Percentiles rank a stretch among this genome's conserved stretches.
These are phyloP conservation scores for Candida tetrigidarum DNA, from an alignment of 1,139 yeast genomes.

Conservation along the genomic window DNA sequence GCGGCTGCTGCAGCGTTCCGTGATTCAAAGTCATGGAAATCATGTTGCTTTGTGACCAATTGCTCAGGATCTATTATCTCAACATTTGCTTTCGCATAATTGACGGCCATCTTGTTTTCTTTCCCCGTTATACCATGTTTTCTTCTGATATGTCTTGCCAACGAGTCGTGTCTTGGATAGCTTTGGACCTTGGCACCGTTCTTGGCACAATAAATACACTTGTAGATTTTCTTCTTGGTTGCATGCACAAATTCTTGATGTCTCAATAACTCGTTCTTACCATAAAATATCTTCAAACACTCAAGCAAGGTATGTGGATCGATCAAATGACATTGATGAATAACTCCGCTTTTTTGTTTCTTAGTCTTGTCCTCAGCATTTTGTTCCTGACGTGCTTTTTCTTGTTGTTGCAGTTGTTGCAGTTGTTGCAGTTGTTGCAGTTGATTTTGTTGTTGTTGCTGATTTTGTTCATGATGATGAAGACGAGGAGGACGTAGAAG, in stretches of 20 bases:
- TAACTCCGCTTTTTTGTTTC: slow-evolving; percentile 32
- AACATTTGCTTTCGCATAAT: slow-evolving; percentile 50
- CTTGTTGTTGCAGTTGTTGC: slow-evolving; percentile 1
- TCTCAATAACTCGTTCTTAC: slow-evolving; percentile 47
- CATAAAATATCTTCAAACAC: slow-evolving; percentile 49
- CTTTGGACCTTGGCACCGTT: slow-evolving; percentile 44
- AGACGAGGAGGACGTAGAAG: too few relatives aligned
- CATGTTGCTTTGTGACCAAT: slow-evolving; percentile 10
- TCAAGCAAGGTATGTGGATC: slow-evolving; percentile 38
- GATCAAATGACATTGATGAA: slow-evolving; percentile 48
- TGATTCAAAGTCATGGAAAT: slow-evolving; percentile 11
- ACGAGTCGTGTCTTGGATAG: slow-evolving; percentile 51
- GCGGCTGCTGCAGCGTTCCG: slow-evolving; percentile 1
- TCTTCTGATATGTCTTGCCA: slow-evolving; percentile 50
- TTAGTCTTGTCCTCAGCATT: slow-evolving; percentile 21
- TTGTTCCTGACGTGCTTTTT: slow-evolving; percentile 1
- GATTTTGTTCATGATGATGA: slow-evolving; percentile 2
- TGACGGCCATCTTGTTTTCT: slow-evolving; percentile 52
- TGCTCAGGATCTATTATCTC: slow-evolving; percentile 34
- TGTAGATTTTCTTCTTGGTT: slow-evolving; percentile 46
- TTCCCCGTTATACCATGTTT: slow-evolving; percentile 52
- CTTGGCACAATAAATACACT: slow-evolving; percentile 46
- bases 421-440: slow-evolving; percentile 4
- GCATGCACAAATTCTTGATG: slow-evolving; percentile 57
- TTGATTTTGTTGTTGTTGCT: slow-evolving; percentile 6